Base-by-base conservation (phyloP, 768 basidiomycete genomes). In the Pisolithus albus region DNA sequence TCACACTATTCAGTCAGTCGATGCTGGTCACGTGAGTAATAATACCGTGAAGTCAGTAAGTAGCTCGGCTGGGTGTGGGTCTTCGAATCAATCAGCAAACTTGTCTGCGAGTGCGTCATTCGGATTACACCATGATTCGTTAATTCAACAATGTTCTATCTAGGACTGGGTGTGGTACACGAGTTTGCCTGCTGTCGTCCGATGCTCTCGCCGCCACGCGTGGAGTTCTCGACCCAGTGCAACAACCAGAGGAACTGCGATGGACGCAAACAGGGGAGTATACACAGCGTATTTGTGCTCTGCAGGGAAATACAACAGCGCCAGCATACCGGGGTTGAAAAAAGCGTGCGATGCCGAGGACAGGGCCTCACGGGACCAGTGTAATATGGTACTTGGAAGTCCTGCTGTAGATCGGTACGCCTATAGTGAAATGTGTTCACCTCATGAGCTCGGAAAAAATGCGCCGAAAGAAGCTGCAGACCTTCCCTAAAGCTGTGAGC, bases 241-340 rank as follows among this genome's bases (percentile, higher is more conserved):
- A 3, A 88, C 83, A 9, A 92, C 53, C 49, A 97, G 66, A 5
- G 94, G 93, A 26, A 94, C 85, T 3, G 88, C 75, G 7, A 92
- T 79, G 45, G 92, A 93, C 2, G 91, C 95, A 65, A 99, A 97
- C 32, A 99, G 69, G 0, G 96, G 95, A 0, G 91, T 86, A 66
- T 98, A 98, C 8, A 99, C 92, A 2, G 94, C 94, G 65, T 92
- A 94, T 64, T 89, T 97, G 73, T 98, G 96, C 64, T 98, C 96
- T 18, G 92, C 85, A 19, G 96, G 96, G 70, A 98, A 98, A 69
- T 99, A 99, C 19, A 99, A 75, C 63, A 97, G 70, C 13, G 92
- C 93, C 59, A 98, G 71, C 93, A 98, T 96, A 18, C 88, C 89
- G 0, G 95, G 96, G 66, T 92, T 90, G 72, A 96, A 98, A 75